These are phyloP conservation scores for Salvia sclarea DNA, from an alignment of 305 asterid genomes.

Conservation along the genomic window DNA sequence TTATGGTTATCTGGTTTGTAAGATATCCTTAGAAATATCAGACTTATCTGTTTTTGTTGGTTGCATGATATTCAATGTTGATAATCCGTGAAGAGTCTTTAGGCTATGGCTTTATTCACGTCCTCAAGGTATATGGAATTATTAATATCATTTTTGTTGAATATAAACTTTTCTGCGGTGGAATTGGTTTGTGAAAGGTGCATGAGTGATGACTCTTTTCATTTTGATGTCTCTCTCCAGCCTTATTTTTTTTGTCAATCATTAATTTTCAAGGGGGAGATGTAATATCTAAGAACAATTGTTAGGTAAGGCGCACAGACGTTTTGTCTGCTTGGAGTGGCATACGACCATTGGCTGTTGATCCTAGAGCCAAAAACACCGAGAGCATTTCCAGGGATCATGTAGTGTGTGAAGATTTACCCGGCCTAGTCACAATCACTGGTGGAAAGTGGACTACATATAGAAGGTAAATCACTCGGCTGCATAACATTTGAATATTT, in stretches of 20 bases:
- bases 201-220: constrained; percentile 10
- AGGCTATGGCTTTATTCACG: background rate
- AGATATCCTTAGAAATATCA: constrained; percentile 3
- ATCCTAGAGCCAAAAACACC: constrained; percentile 85
- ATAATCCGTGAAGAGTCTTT: background rate
- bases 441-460: constrained; percentile 99
- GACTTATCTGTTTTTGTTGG: background rate
- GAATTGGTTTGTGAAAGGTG: constrained; percentile 21
- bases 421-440: constrained; percentile 92
- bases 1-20: background rate
- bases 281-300: constrained; percentile 31
- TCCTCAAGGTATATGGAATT: background rate
- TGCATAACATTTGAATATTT: background rate
- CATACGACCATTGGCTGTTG: constrained; percentile 93
- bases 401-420: constrained; percentile 84
- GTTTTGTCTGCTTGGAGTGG: constrained; percentile 99
- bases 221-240: background rate
- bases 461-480: constrained; percentile 62
- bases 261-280: constrained; percentile 24
- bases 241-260: constrained; percentile 10
- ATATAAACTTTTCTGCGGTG: background rate
- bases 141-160: background rate
- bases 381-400: constrained; percentile 95
- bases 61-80: background rate
- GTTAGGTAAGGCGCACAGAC: constrained; percentile 84